A percentile compares a stretch with the other conserved stretches of the same genome.
These are phyloP conservation scores for Cercospora sesami DNA, from an alignment of 2,329 filamentous ascomycete species.

Conservation along the genomic window DNA sequence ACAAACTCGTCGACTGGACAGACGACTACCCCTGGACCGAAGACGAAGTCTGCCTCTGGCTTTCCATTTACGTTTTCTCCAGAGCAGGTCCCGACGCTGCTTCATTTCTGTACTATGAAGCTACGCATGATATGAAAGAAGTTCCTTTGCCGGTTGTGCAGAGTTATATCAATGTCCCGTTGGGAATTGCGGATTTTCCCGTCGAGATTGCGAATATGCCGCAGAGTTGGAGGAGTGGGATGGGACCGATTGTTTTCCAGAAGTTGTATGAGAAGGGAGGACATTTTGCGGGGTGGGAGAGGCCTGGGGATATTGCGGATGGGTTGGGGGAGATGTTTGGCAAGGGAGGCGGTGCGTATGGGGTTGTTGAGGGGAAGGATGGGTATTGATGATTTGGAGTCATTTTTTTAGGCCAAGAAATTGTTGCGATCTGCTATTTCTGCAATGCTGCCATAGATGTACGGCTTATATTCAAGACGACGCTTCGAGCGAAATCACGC, in stretches of 20 bases:
- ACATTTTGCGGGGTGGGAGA: conserved; percentile 59
- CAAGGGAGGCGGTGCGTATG: conserved; percentile 22
- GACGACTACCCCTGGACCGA: conserved; percentile 71
- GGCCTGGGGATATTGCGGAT: conserved; percentile 19
- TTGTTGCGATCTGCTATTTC: neutral
- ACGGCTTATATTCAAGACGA: neutral
- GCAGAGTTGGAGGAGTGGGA: conserved; percentile 52
- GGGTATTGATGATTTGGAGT: neutral
- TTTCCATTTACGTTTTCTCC: conserved; percentile 71
- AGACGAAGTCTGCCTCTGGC: conserved; percentile 73
- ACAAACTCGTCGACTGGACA: conserved; percentile 76
- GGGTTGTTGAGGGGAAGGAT: conserved; percentile 18
- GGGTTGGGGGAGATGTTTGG: conserved; percentile 25
- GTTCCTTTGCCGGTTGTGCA: conserved; percentile 40
- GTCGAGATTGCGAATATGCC: conserved; percentile 56
- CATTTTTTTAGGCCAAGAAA: neutral
- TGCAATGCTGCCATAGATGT: neutral
- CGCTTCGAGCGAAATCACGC: neutral
- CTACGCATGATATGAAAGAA: conserved; percentile 43
- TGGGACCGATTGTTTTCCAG: conserved; percentile 62
- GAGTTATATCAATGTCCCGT: conserved; percentile 50
- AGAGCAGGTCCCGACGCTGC: conserved; percentile 67
- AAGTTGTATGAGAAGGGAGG: conserved; percentile 52
- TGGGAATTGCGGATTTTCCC: conserved; percentile 59
- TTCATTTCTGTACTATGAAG: conserved; percentile 71